Conservation (phyloP, 2,329 filamentous ascomycete species). For the Venturia oleaginea region DNA sequence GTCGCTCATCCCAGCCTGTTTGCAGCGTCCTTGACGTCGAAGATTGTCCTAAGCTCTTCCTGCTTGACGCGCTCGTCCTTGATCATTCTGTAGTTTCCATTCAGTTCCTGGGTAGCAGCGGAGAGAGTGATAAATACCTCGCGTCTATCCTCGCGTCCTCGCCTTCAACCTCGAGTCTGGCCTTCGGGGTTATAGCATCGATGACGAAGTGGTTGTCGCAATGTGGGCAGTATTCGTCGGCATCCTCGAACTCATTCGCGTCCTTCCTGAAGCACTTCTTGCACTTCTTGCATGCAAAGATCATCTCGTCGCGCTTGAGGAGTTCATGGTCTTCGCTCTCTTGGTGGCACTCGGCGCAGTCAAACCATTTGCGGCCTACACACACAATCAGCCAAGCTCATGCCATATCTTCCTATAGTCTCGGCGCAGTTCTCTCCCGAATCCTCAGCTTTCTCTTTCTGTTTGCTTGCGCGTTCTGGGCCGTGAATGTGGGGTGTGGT, state of each 20-base stretch:
- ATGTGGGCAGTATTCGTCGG: conserved; percentile 95
- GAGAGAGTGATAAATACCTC: conserved; percentile 34
- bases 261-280: conserved; percentile 97
- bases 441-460: neutral
- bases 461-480: neutral
- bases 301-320: conserved; percentile 74
- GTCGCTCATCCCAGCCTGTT: conserved; percentile 61
- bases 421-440: neutral
- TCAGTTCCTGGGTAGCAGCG: neutral
- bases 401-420: neutral
- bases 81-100: conserved; percentile 54
- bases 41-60: conserved; percentile 55
- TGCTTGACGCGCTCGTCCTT: conserved; percentile 72
- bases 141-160: conserved; percentile 80
- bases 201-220: conserved; percentile 98
- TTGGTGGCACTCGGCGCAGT: conserved; percentile 88
- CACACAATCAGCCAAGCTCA: neutral
- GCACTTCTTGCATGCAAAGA: conserved; percentile 97
- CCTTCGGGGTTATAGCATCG: conserved; percentile 76
- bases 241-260: conserved; percentile 82
- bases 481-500: neutral
- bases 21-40: conserved; percentile 65
- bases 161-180: conserved; percentile 77
- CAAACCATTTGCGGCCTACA: conserved; percentile 90
- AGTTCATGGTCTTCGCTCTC: conserved; percentile 74